Conservation (phyloP, 805 yeast species). For the Sugiyamaella chiloensis region DNA sequence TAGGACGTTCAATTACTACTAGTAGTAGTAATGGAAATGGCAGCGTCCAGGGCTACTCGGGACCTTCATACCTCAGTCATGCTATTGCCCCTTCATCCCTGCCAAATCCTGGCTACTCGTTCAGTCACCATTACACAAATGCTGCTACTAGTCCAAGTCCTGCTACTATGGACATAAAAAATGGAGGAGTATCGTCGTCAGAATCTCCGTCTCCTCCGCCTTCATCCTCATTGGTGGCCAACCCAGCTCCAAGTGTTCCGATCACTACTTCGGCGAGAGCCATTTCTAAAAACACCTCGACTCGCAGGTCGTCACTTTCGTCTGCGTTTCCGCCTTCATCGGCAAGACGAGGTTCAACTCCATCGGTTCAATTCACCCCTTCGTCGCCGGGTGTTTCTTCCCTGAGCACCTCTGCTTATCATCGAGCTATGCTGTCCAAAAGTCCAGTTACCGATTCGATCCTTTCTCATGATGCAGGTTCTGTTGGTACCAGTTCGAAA, state of each 20-base stretch:
- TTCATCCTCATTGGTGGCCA: background rate
- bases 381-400: conserved; percentile 10
- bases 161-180: background rate
- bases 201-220: conserved; percentile 14
- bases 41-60: background rate
- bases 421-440: conserved; percentile 13
- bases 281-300: conserved; percentile 12
- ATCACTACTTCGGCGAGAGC: conserved; percentile 18
- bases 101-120: background rate
- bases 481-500: conserved; percentile 1
- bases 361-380: conserved; percentile 6
- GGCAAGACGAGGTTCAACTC: conserved; percentile 18
- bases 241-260: conserved; percentile 16
- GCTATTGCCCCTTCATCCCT: background rate
- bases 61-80: background rate
- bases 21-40: background rate
- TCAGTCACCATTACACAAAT: background rate
- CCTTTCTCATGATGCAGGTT: conserved; percentile 7
- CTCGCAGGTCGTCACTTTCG: conserved; percentile 18
- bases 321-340: conserved; percentile 17
- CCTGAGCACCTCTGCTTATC: conserved; percentile 2
- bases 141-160: background rate
- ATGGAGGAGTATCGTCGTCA: background rate
- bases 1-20: background rate
- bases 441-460: conserved; percentile 21